These are phyloP conservation scores for Penicillium taxi DNA, from an alignment of 495 filamentous ascomycete genomes.

Conservation along the genomic window DNA sequence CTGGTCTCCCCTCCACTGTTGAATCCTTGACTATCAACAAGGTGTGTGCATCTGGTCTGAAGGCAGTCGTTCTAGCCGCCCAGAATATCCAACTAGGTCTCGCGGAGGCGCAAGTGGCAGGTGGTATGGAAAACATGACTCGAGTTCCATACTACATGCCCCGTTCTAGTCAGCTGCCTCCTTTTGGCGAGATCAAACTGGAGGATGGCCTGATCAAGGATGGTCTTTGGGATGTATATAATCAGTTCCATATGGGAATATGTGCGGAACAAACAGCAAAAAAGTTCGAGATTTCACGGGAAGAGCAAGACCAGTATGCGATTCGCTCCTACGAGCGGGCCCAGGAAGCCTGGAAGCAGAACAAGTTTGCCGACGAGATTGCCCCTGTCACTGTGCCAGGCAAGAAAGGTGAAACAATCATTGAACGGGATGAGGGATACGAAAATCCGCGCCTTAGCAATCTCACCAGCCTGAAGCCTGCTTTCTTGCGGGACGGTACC, in stretches of 20 bases:
- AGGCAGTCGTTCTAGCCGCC: constrained; percentile 82
- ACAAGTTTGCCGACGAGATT: constrained; percentile 78
- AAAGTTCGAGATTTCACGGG: constrained; percentile 69
- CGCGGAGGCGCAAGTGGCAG: constrained; percentile 78
- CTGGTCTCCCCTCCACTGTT: constrained; percentile 68
- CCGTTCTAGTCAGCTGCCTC: constrained; percentile 63
- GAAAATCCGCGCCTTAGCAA: constrained; percentile 78
- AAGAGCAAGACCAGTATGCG: constrained; percentile 85
- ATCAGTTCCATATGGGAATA: constrained; percentile 93
- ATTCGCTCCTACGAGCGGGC: constrained; percentile 80
- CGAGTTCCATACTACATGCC: constrained; percentile 85
- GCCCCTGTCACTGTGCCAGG: constrained; percentile 73
- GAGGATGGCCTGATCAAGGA: constrained; percentile 93
- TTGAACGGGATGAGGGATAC: constrained; percentile 81
- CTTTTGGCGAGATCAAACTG: constrained; percentile 77
- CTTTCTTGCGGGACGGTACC: constrained; percentile 72
- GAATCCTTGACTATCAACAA: constrained; percentile 95
- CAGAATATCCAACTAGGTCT: constrained; percentile 90
- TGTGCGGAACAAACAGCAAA: constrained; percentile 95
- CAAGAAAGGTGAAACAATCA: constrained; percentile 72
- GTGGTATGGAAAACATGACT: constrained; percentile 97
- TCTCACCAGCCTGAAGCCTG: constrained; percentile 77
- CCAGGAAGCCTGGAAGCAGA: constrained; percentile 78
- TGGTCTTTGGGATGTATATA: constrained; percentile 93
- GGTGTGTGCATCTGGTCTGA: constrained; percentile 90